A percentile compares a stretch with the other conserved stretches of the same genome.
phyloP scores from a whole-genome alignment of 768 basidiomycete species.

The Podaxis carcinomalis region DNA sequence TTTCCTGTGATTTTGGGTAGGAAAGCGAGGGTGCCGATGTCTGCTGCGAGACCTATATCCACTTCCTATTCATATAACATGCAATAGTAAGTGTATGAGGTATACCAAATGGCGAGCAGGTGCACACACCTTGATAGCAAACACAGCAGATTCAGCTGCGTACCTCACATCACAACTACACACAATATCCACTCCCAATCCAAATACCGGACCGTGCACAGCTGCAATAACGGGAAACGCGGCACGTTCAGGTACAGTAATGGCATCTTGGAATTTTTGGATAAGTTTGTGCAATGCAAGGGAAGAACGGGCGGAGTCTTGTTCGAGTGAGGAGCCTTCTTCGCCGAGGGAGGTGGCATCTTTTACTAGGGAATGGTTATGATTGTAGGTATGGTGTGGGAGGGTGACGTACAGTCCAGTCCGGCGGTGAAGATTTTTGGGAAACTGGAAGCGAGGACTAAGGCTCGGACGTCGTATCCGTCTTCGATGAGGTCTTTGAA shows the following conservation, averaged over 20 bases:
- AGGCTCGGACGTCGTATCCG: slow-evolving; percentile 54
- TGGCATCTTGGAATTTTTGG: slow-evolving; percentile 62
- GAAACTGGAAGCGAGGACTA: slow-evolving; percentile 68
- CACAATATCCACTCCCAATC: slow-evolving; percentile 77
- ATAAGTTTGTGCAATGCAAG: slow-evolving; percentile 45
- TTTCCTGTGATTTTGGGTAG: slow-evolving; percentile 78
- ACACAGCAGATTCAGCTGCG: slow-evolving; percentile 55
- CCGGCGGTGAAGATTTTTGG: slow-evolving; percentile 82
- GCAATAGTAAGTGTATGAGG: background rate
- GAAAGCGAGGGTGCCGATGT: slow-evolving; percentile 82
- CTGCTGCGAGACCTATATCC: slow-evolving; percentile 82
- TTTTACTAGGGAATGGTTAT: slow-evolving; percentile 20
- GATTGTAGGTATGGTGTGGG: background rate
- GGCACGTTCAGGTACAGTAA: slow-evolving; percentile 63
- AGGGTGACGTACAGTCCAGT: slow-evolving; percentile 55
- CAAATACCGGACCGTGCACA: slow-evolving; percentile 68
- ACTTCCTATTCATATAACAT: slow-evolving; percentile 54
- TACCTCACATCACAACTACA: slow-evolving; percentile 75
- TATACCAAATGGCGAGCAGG: slow-evolving; percentile 34
- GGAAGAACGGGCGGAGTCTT: slow-evolving; percentile 52
- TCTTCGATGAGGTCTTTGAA: slow-evolving; percentile 53
- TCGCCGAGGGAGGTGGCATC: slow-evolving; percentile 24
- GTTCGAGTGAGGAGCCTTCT: slow-evolving; percentile 15
- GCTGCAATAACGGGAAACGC: slow-evolving; percentile 83
- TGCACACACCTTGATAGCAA: slow-evolving; percentile 68